These are phyloP conservation scores for Aureobasidium lini DNA, from an alignment of 2,329 filamentous ascomycete genomes.

Conservation along the genomic window DNA sequence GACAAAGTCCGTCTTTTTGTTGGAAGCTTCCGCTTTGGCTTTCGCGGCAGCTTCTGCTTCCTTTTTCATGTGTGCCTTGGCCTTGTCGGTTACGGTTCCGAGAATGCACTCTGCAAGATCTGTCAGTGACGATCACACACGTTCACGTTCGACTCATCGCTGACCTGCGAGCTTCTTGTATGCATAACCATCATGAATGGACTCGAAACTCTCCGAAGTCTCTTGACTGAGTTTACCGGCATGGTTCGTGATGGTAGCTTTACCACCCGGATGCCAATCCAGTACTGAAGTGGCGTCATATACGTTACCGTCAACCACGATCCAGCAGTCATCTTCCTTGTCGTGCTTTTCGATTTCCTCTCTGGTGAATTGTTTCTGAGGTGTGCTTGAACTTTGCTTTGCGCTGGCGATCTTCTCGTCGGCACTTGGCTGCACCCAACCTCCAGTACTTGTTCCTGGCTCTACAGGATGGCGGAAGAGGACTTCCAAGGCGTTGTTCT, in stretches of 20 bases:
- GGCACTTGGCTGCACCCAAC: slow-evolving; percentile 45
- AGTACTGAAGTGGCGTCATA: slow-evolving; percentile 44
- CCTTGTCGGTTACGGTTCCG: slow-evolving; percentile 44
- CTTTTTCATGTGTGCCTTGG: slow-evolving; percentile 40
- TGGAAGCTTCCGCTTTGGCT: slow-evolving; percentile 26
- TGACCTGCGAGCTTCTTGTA: slow-evolving; percentile 41
- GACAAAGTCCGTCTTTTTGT: slow-evolving; percentile 27
- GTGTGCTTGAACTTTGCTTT: slow-evolving; percentile 38
- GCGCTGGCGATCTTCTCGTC: slow-evolving; percentile 39
- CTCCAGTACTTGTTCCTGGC: slow-evolving; percentile 29
- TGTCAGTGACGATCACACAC: not conserved
- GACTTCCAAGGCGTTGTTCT: slow-evolving; percentile 26
- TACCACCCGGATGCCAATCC: slow-evolving; percentile 44
- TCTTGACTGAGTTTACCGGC: slow-evolving; percentile 44
- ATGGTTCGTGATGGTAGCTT: slow-evolving; percentile 41
- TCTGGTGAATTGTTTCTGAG: slow-evolving; percentile 45
- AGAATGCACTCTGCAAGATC: slow-evolving; percentile 39
- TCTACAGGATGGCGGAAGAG: slow-evolving; percentile 41
- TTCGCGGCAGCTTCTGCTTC: slow-evolving; percentile 35
- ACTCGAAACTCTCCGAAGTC: slow-evolving; percentile 43
- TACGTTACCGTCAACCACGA: slow-evolving; percentile 46
- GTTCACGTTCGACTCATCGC: not conserved
- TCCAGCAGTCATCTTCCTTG: slow-evolving; percentile 44
- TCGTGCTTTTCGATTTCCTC: slow-evolving; percentile 48
- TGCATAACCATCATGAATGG: slow-evolving; percentile 46